Conservation (phyloP, 2,329 filamentous ascomycete genomes). For the Thelonectria blattea region DNA sequence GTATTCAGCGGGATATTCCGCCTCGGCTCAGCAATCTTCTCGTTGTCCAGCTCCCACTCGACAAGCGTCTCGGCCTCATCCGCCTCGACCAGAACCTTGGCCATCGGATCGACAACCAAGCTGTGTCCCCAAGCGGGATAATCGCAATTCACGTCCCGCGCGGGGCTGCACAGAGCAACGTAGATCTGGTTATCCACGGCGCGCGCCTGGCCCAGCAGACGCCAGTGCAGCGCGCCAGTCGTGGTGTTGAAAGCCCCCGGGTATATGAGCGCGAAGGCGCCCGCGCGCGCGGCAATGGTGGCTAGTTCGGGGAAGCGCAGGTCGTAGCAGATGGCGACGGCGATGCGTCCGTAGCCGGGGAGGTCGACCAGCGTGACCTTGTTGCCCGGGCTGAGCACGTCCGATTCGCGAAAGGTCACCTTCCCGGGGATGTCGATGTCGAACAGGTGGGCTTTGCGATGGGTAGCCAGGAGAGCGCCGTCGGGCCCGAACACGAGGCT, state of each 20-base stretch:
- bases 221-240: constrained; percentile 92
- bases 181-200: constrained; percentile 96
- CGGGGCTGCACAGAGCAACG: constrained; percentile 90
- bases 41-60: constrained; percentile 71
- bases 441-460: constrained; percentile 95
- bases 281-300: constrained; percentile 83
- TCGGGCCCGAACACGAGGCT: constrained; percentile 80
- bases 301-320: constrained; percentile 95
- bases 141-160: constrained; percentile 74
- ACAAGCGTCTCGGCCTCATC: constrained; percentile 80
- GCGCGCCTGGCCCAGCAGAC: constrained; percentile 78
- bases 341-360: constrained; percentile 86
- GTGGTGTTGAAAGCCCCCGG: constrained; percentile 97
- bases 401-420: constrained; percentile 89
- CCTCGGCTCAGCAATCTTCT: constrained; percentile 75
- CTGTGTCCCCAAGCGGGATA: constrained; percentile 96
- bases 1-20: constrained; percentile 82
- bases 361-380: constrained; percentile 85
- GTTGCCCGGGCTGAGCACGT: constrained; percentile 85
- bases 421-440: constrained; percentile 97
- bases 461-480: constrained; percentile 81
- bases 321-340: constrained; percentile 95
- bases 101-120: constrained; percentile 86
- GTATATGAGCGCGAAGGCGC: constrained; percentile 88
- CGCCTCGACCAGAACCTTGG: constrained; percentile 78